A percentile compares a stretch with the other conserved stretches of the same genome.
Evolutionary conservation across 83 land plant species (phyloP).

Genomic region (Diphasiastrum complanatum): DNA sequence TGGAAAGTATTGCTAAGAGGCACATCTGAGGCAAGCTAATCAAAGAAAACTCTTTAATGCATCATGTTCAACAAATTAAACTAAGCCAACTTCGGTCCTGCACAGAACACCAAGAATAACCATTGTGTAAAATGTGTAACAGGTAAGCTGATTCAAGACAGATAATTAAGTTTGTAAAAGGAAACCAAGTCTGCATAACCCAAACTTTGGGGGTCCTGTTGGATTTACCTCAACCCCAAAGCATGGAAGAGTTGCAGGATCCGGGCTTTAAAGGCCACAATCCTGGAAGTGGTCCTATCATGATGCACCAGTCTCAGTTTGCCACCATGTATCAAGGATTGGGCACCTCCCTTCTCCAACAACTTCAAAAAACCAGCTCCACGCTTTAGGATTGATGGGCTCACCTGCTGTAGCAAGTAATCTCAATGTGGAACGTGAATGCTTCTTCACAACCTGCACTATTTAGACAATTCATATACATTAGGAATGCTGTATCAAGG

Average conservation of each 20-base stretch:
- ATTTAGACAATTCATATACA: not conserved
- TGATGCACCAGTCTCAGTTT: slow-evolving; percentile 96
- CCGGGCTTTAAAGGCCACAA: slow-evolving; percentile 35
- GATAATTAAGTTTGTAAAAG: not conserved
- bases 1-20: too few species aligned
- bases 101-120: too few species aligned
- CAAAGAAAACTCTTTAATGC: too few species aligned
- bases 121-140: not conserved
- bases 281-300: slow-evolving; percentile 49
- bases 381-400: slow-evolving; percentile 27
- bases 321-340: slow-evolving; percentile 98
- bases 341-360: slow-evolving; percentile 89
- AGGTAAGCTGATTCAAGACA: not conserved
- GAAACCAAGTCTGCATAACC: too few species aligned
- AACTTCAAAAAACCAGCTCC: slow-evolving; percentile 82
- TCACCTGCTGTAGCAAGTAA: slow-evolving; percentile 31
- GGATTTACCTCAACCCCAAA: slow-evolving; percentile 39
- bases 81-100: too few species aligned
- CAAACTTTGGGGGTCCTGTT: too few species aligned
- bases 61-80: too few species aligned
- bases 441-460: slow-evolving; percentile 26
- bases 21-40: too few species aligned
- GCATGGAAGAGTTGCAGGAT: slow-evolving; percentile 34
- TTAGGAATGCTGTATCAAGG: not conserved
- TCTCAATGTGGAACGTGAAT: slow-evolving; percentile 16